These are phyloP conservation scores for Berkeleyomyces basicola DNA, from an alignment of 2,329 filamentous ascomycete species.

Conservation along the genomic window DNA sequence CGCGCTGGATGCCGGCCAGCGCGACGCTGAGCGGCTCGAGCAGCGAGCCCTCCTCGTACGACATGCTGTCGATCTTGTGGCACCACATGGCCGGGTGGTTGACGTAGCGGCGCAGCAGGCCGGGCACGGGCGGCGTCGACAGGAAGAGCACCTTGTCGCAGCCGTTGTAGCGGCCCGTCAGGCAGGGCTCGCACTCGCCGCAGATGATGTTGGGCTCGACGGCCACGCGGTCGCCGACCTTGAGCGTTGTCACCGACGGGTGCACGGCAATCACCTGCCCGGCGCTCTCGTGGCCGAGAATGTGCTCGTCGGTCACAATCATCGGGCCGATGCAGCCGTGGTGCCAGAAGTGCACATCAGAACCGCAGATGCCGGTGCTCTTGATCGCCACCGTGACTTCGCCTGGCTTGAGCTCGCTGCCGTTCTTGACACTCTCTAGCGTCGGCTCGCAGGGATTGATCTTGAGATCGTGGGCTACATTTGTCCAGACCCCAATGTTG, in stretches of 20 bases:
- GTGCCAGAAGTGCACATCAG: slow-evolving; percentile 96
- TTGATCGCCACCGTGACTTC: slow-evolving; percentile 81
- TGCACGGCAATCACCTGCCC: slow-evolving; percentile 70
- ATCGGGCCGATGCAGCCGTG: slow-evolving; percentile 89
- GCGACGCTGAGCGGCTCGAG: slow-evolving; percentile 83
- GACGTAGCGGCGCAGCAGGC: slow-evolving; percentile 78
- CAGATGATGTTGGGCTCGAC: slow-evolving; percentile 92
- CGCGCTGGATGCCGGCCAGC: slow-evolving; percentile 72
- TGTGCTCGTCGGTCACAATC: slow-evolving; percentile 77
- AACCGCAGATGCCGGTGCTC: slow-evolving; percentile 95
- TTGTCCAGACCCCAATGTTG: slow-evolving; percentile 94
- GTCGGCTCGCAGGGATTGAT: slow-evolving; percentile 62
- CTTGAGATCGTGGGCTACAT: slow-evolving; percentile 84
- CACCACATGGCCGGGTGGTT: slow-evolving; percentile 92
- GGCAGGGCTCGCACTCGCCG: slow-evolving; percentile 74
- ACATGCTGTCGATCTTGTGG: slow-evolving; percentile 88
- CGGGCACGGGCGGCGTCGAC: slow-evolving; percentile 77
- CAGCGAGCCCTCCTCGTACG: slow-evolving; percentile 77
- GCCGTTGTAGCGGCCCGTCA: slow-evolving; percentile 88
- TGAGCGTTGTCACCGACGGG: slow-evolving; percentile 59
- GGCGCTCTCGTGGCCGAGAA: slow-evolving; percentile 86
- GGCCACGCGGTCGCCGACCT: slow-evolving; percentile 78
- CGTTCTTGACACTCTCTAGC: slow-evolving; percentile 55
- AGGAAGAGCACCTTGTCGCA: slow-evolving; percentile 76
- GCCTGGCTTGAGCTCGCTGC: slow-evolving; percentile 53